Conservation (phyloP, 192 early-diverging fungal species). For the Pilaira anomala region DNA sequence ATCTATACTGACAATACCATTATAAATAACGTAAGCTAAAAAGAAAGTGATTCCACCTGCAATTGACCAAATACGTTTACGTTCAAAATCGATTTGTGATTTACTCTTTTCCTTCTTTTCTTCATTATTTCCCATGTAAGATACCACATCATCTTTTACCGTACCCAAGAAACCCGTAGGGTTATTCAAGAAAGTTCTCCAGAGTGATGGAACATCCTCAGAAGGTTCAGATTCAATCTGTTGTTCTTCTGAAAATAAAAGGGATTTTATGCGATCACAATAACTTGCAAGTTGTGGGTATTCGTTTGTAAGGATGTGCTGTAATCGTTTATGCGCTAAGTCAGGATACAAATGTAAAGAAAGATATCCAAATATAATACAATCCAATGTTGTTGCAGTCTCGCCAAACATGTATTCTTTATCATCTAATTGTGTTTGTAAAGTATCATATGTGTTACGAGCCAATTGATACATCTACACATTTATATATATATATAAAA, state of each 20-base stretch:
- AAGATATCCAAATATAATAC: conserved; percentile 79
- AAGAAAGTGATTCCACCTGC: conserved; percentile 46
- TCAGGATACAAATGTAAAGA: conserved; percentile 74
- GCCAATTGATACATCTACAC: conserved; percentile 70
- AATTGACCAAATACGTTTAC: conserved; percentile 50
- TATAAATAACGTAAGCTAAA: conserved; percentile 51
- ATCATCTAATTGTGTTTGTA: conserved; percentile 70
- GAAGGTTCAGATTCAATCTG: conserved; percentile 31
- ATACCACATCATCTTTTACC: conserved; percentile 20
- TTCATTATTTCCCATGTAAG: conserved; percentile 1
- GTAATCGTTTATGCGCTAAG: conserved; percentile 65
- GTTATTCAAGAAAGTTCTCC: conserved; percentile 31
- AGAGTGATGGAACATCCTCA: conserved; percentile 40
- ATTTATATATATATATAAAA: background rate
- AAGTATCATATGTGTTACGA: conserved; percentile 57
- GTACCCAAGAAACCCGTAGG: conserved; percentile 43
- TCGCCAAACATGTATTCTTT: conserved; percentile 81
- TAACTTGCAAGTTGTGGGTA: conserved; percentile 65
- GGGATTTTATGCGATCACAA: conserved; percentile 55
- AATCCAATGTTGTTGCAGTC: conserved; percentile 74
- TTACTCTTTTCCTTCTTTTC: conserved; percentile 28
- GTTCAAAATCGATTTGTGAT: conserved; percentile 47
- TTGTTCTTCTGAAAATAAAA: conserved; percentile 26
- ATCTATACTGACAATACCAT: conserved; percentile 60
- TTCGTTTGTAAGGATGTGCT: conserved; percentile 61